A percentile compares a stretch with the other conserved stretches of the same genome.
Conservation (phyloP, 192 early-diverging fungal genomes). For the Entomortierella lignicola region DNA sequence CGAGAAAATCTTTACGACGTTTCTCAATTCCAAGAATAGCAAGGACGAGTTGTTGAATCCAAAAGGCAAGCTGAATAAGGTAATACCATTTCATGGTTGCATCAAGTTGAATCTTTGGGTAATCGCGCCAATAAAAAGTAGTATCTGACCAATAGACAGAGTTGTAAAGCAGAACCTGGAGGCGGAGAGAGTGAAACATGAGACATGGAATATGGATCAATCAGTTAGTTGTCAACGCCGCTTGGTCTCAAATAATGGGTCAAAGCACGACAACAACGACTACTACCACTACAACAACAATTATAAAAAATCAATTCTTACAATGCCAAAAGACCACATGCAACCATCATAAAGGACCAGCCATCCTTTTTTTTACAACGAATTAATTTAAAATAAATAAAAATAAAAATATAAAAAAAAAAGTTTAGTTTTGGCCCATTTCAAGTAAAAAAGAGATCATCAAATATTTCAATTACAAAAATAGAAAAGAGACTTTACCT, state of each 20-base stretch:
- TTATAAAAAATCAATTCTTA: conserved; percentile 55
- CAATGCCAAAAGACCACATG: conserved; percentile 75
- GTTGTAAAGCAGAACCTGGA: conserved; percentile 67
- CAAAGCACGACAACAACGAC: background rate
- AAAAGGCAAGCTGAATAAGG: conserved; percentile 68
- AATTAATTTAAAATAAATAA: too few relatives aligned
- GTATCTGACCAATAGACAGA: conserved; percentile 69
- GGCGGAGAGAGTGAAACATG: background rate
- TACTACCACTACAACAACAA: conserved; percentile 10
- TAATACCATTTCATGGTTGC: conserved; percentile 70
- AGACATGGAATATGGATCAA: background rate
- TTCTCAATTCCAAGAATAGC: conserved; percentile 70
- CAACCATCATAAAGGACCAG: conserved; percentile 72
- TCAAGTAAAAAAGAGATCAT: too few relatives aligned
- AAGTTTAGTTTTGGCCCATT: background rate
- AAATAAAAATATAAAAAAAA: background rate
- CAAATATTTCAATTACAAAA: too few relatives aligned
- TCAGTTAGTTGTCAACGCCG: background rate
- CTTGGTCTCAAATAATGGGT: too few relatives aligned
- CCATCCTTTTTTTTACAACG: conserved; percentile 56
- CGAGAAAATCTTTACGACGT: conserved; percentile 68
- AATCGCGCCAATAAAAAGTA: conserved; percentile 65
- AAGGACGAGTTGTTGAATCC: conserved; percentile 72
- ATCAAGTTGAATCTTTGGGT: conserved; percentile 60
- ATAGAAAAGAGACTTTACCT: too few relatives aligned